A percentile compares a stretch with the other conserved stretches of the same genome.
Conservation (phyloP, 805 yeast genomes). For the Limtongia smithiae region DNA sequence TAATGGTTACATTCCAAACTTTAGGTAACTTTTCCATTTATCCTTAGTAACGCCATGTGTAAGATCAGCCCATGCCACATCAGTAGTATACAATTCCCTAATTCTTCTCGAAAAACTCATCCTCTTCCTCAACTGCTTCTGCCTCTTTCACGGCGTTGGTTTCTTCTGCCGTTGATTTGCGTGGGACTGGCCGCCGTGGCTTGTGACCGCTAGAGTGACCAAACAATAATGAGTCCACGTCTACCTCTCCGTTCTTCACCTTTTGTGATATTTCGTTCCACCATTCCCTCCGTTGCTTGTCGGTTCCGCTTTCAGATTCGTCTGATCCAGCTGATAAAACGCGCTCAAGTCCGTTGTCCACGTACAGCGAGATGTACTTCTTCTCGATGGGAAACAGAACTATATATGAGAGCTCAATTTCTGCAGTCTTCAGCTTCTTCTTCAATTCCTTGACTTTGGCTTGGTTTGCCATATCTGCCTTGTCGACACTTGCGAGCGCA, state of each 20-base stretch:
- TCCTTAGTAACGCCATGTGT: no score
- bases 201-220: conserved; percentile 2
- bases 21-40: no score
- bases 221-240: conserved; percentile 20
- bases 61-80: no score
- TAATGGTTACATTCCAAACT: no score
- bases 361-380: conserved; percentile 30
- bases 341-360: conserved; percentile 14
- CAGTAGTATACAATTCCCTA: no score
- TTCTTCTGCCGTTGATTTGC: no score
- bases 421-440: conserved; percentile 8
- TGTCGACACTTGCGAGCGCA: background rate
- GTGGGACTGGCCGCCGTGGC: background rate
- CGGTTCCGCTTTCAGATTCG: conserved; percentile 10
- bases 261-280: conserved; percentile 7
- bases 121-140: conserved; percentile 9
- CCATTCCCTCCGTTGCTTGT: conserved; percentile 17
- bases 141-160: background rate
- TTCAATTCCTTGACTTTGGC: conserved; percentile 2
- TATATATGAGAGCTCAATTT: conserved; percentile 27
- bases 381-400: conserved; percentile 26
- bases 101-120: conserved; percentile 19
- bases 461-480: background rate
- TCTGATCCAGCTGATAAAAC: background rate
- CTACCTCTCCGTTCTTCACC: conserved; percentile 14